A percentile compares a stretch with the other conserved stretches of the same genome.
Evolutionary conservation across 139 green algal species (phyloP).

Genomic region (Chlorella sp.): DNA sequence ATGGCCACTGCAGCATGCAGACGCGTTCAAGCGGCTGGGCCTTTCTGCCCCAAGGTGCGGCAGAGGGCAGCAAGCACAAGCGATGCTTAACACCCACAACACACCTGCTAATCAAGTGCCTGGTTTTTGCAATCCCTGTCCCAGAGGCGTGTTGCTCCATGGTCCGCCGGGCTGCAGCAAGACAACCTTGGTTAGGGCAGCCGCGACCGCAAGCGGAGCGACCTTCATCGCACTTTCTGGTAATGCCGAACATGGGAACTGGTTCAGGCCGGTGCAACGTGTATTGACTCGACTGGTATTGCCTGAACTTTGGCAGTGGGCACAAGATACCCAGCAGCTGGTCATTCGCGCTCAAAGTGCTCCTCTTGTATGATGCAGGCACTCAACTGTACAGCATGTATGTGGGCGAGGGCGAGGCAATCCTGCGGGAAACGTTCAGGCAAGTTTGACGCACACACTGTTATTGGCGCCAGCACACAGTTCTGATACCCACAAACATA

Average conservation of each 20-base stretch:
- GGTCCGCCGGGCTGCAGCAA: constrained; percentile 91
- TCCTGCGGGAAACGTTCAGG: constrained; percentile 76
- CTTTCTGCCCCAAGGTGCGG: constrained; percentile 59
- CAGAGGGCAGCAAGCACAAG: neutral
- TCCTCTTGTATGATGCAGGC: neutral
- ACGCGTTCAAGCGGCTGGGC: constrained; percentile 76
- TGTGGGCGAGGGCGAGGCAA: constrained; percentile 86
- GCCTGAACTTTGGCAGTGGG: too few relatives aligned
- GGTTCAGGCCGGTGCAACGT: too few relatives aligned
- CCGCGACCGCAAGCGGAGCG: constrained; percentile 68
- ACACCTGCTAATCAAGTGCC: too few relatives aligned
- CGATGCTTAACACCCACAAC: neutral
- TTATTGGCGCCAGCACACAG: neutral
- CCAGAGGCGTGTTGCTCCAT: constrained; percentile 82
- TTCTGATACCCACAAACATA: neutral
- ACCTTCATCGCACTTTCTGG: constrained; percentile 75
- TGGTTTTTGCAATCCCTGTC: neutral
- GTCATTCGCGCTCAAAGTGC: neutral
- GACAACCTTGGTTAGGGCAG: constrained; percentile 83
- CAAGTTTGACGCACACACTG: neutral
- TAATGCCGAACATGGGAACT: too few relatives aligned
- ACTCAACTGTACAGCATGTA: constrained; percentile 87
- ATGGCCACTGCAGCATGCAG: constrained; percentile 80
- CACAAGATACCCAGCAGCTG: too few relatives aligned
- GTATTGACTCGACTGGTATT: too few relatives aligned